A percentile compares a stretch with the other conserved stretches of the same genome.
phyloP scores from a whole-genome alignment of 352 stramenopile genomes.

The Aphanomyces euteiches region DNA sequence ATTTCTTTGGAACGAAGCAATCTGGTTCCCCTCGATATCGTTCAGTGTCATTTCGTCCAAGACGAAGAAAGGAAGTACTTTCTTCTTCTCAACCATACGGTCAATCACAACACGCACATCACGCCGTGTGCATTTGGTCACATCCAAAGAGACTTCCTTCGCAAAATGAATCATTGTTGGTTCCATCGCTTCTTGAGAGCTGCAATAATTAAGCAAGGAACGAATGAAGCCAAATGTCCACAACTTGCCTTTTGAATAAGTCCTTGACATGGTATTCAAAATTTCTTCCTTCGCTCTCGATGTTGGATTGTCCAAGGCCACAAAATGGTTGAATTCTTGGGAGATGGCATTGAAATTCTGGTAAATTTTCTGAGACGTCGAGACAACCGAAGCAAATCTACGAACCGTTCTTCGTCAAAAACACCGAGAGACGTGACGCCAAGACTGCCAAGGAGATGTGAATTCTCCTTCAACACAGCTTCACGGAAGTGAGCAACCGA shows the following conservation, averaged over 20 bases:
- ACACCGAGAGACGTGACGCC: too few relatives aligned
- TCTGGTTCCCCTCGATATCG: conserved; percentile 12
- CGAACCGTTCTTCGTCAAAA: too few relatives aligned
- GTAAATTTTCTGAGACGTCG: too few relatives aligned
- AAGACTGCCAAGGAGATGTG: too few relatives aligned
- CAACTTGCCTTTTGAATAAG: conserved; percentile 23
- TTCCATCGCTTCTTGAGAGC: conserved; percentile 4
- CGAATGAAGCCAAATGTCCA: conserved; percentile 33
- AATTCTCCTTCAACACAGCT: too few relatives aligned
- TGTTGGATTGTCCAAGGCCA: conserved; percentile 3
- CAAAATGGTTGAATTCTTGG: background rate
- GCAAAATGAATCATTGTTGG: conserved; percentile 28
- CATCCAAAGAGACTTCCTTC: conserved; percentile 24
- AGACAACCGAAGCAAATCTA: too few relatives aligned
- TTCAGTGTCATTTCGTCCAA: conserved; percentile 30
- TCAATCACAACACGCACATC: conserved; percentile 26
- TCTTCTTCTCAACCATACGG: conserved; percentile 30
- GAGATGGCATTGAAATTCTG: conserved; percentile 21
- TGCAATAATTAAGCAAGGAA: conserved; percentile 27
- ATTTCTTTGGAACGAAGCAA: conserved; percentile 37
- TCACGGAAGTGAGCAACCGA: too few relatives aligned
- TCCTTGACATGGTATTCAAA: conserved; percentile 16
- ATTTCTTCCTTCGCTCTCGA: background rate
- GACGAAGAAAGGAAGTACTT: conserved; percentile 31
- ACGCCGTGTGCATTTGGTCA: conserved; percentile 17